Evolutionary conservation across 2,329 filamentous ascomycete genomes (phyloP).

Genomic region (Fusarium verrucosum): DNA sequence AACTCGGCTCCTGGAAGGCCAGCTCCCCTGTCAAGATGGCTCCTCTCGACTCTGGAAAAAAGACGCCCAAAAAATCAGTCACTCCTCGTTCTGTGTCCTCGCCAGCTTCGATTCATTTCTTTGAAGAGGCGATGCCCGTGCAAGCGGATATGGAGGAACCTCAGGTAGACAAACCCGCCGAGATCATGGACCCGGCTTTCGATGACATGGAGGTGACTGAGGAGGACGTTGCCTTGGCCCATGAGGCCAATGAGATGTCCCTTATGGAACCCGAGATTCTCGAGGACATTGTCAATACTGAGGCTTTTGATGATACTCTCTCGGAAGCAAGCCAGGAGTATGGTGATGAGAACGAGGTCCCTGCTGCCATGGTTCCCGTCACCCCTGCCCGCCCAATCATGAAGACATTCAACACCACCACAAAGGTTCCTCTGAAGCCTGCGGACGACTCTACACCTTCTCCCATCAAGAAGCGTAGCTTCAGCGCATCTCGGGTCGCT

Average conservation of each 20-base stretch:
- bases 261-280: conserved; percentile 57
- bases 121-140: conserved; percentile 68
- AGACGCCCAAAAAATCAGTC: conserved; percentile 53
- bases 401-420: conserved; percentile 73
- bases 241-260: conserved; percentile 69
- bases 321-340: conserved; percentile 74
- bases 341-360: conserved; percentile 71
- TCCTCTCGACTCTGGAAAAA: conserved; percentile 40
- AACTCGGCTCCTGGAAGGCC: conserved; percentile 70
- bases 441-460: conserved; percentile 67
- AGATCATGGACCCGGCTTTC: conserved; percentile 48
- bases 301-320: conserved; percentile 57
- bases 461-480: conserved; percentile 59
- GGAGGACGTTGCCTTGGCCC: conserved; percentile 66
- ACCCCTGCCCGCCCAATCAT: conserved; percentile 66
- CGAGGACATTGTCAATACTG: conserved; percentile 48
- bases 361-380: conserved; percentile 58
- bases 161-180: conserved; percentile 28
- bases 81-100: conserved; percentile 46
- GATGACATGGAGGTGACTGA: conserved; percentile 60
- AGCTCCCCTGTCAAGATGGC: conserved; percentile 57
- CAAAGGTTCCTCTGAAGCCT: conserved; percentile 78
- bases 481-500: conserved; percentile 60
- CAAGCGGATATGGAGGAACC: conserved; percentile 41
- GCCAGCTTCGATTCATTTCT: conserved; percentile 61